Evolutionary conservation across 495 filamentous ascomycete genomes (phyloP).

Genomic region (Penicillium roqueforti): DNA sequence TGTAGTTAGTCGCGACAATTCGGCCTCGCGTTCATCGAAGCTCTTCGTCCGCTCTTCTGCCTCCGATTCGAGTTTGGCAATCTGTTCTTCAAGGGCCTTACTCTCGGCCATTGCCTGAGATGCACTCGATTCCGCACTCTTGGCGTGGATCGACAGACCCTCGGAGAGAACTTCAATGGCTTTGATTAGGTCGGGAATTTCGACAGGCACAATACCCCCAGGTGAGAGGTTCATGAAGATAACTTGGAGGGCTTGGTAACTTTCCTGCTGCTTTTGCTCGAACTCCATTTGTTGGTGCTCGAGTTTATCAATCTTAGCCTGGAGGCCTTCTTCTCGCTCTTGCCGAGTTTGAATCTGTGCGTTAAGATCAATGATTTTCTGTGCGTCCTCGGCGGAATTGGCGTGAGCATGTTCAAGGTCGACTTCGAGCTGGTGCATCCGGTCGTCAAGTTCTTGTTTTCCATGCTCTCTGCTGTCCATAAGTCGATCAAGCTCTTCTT

Average conservation of each 20-base stretch:
- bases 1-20: slow-evolving; percentile 36
- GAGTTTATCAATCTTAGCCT: slow-evolving; percentile 46
- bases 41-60: slow-evolving; percentile 42
- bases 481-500: slow-evolving; percentile 83
- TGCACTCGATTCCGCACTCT: slow-evolving; percentile 38
- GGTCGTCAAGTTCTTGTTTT: slow-evolving; percentile 61
- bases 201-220: slow-evolving; percentile 50
- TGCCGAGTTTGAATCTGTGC: slow-evolving; percentile 49
- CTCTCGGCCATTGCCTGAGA: slow-evolving; percentile 36
- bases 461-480: slow-evolving; percentile 81
- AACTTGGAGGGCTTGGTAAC: slow-evolving; percentile 53
- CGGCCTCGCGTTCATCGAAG: slow-evolving; percentile 39
- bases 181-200: slow-evolving; percentile 56
- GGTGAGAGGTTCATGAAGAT: slow-evolving; percentile 60
- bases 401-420: slow-evolving; percentile 62
- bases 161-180: slow-evolving; percentile 58
- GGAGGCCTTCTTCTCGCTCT: slow-evolving; percentile 47
- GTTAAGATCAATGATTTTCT: slow-evolving; percentile 42
- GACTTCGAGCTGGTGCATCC: slow-evolving; percentile 60
- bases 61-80: slow-evolving; percentile 38
- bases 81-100: slow-evolving; percentile 48
- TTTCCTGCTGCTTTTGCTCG: slow-evolving; percentile 49
- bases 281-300: slow-evolving; percentile 41
- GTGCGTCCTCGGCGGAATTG: slow-evolving; percentile 52
- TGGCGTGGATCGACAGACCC: slow-evolving; percentile 49